These are phyloP conservation scores for Paradendryphiella salina DNA, from an alignment of 2,329 filamentous ascomycete genomes.

Conservation along the genomic window DNA sequence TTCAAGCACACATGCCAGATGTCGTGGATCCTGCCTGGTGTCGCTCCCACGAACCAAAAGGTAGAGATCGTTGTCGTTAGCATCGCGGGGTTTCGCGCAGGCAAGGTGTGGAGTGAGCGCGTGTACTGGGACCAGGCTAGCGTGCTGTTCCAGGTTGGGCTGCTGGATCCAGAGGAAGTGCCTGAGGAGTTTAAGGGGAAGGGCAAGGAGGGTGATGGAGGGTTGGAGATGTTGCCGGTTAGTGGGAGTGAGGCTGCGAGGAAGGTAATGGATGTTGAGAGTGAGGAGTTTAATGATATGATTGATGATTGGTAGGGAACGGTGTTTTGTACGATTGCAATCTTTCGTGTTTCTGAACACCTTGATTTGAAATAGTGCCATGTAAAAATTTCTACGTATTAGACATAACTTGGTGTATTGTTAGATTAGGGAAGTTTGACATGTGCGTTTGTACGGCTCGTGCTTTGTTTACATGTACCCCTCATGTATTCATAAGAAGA, in stretches of 20 bases:
- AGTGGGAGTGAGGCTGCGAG: constrained; percentile 52
- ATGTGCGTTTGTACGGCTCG: no score
- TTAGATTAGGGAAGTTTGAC: no score
- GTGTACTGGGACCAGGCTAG: constrained; percentile 66
- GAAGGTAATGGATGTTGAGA: constrained; percentile 52
- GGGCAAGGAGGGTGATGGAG: constrained; percentile 45
- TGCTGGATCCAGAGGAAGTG: constrained; percentile 60
- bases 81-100: constrained; percentile 59
- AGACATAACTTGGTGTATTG: no score
- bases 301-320: constrained; percentile 50
- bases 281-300: constrained; percentile 51
- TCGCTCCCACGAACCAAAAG: constrained; percentile 59
- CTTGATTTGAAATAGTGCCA: no score
- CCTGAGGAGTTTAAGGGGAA: constrained; percentile 43
- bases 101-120: constrained; percentile 60
- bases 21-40: constrained; percentile 62
- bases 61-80: constrained; percentile 62
- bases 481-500: no score
- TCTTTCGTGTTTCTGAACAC: no score
- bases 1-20: constrained; percentile 62
- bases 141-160: constrained; percentile 61
- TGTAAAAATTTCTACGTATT: no score
- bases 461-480: no score
- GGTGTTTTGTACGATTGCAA: background rate
- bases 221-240: constrained; percentile 53